Conservation (phyloP, 1,139 yeast species). For the Wickerhamiella infanticola region DNA sequence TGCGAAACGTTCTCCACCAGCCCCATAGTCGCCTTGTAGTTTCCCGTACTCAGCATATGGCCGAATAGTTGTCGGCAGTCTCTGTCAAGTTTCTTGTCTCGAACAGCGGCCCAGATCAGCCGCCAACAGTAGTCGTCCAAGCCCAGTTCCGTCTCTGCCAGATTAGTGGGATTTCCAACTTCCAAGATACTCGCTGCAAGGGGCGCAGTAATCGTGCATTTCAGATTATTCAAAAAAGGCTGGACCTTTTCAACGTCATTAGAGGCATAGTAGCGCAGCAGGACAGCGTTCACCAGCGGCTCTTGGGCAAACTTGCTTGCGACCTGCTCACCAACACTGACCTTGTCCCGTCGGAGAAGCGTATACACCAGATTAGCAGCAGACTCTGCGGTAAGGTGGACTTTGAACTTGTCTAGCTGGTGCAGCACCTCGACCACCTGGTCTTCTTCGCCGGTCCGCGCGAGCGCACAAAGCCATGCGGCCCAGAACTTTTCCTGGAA, state of each 20-base stretch:
- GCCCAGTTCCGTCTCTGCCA: background rate
- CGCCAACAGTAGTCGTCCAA: constrained; percentile 2
- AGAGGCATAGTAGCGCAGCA: background rate
- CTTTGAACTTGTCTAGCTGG: background rate
- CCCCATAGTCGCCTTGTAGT: background rate
- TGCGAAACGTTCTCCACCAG: constrained; percentile 1
- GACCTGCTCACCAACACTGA: background rate
- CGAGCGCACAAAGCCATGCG: constrained; percentile 4
- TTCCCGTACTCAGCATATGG: background rate
- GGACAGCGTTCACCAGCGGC: background rate
- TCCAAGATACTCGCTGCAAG: constrained; percentile 1
- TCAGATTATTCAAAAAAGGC: background rate
- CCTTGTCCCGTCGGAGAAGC: background rate
- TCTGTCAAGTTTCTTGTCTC: background rate
- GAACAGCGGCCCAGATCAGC: constrained; percentile 1
- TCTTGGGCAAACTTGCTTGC: background rate
- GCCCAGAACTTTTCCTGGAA: constrained; percentile 3
- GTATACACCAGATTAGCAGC: background rate
- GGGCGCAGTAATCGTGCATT: background rate
- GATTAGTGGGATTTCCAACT: background rate
- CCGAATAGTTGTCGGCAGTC: background rate
- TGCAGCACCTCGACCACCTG: background rate
- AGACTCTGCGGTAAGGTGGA: background rate
- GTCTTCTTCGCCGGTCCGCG: background rate
- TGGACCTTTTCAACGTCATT: background rate